Percentiles rank a stretch among this genome's conserved stretches.
These are phyloP conservation scores for Davidsoniella virescens DNA, from an alignment of 2,329 filamentous ascomycete species.

Conservation along the genomic window DNA sequence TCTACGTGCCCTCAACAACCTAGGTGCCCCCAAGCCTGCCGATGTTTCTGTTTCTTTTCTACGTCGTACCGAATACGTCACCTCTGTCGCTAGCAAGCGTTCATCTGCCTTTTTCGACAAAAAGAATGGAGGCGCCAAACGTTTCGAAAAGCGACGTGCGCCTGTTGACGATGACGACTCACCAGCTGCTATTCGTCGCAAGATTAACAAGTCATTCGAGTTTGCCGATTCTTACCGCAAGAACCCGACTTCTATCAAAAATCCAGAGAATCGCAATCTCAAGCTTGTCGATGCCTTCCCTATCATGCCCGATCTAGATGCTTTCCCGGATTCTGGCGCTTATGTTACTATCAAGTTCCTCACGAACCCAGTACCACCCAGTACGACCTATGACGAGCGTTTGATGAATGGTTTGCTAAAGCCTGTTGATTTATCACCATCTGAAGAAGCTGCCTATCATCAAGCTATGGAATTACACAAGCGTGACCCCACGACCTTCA, in stretches of 20 bases:
- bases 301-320: slow-evolving; percentile 47
- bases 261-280: slow-evolving; percentile 41
- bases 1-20: slow-evolving; percentile 63
- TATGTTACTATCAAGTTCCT: slow-evolving; percentile 56
- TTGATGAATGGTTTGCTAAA: slow-evolving; percentile 45
- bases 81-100: slow-evolving; percentile 33
- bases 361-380: slow-evolving; percentile 42
- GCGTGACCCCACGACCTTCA: slow-evolving; percentile 37
- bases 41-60: slow-evolving; percentile 81
- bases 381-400: slow-evolving; percentile 39
- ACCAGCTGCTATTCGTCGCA: slow-evolving; percentile 49
- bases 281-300: slow-evolving; percentile 44
- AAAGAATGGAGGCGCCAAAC: slow-evolving; percentile 4
- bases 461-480: slow-evolving; percentile 36
- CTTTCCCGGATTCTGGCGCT: slow-evolving; percentile 53
- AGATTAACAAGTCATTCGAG: slow-evolving; percentile 47
- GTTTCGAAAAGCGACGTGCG: slow-evolving; percentile 24
- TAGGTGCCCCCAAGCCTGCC: slow-evolving; percentile 67
- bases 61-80: slow-evolving; percentile 90
- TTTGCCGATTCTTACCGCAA: slow-evolving; percentile 36
- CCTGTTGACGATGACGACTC: slow-evolving; percentile 46
- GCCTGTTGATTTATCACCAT: slow-evolving; percentile 38
- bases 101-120: slow-evolving; percentile 17
- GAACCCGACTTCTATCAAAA: slow-evolving; percentile 36
- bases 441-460: slow-evolving; percentile 36